Evolutionary conservation across 148 eudicot species (phyloP), one percentile per base, ranked within the genome.

Genomic region (Silene latifolia): DNA sequence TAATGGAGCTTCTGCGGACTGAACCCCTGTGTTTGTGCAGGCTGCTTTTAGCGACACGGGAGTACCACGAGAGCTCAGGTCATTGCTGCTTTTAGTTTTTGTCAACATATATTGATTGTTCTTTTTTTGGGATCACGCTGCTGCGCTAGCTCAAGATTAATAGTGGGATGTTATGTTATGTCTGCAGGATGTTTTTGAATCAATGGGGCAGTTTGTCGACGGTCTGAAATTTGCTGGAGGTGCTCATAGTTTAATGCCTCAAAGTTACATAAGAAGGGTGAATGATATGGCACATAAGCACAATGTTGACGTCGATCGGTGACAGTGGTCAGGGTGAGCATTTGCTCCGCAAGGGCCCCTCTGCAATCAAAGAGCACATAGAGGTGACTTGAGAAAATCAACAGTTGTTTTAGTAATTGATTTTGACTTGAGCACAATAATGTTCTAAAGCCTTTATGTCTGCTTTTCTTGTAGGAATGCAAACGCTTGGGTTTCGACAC

Each of bases 301-400:
- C 85, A 79, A 89, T 76, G 82, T 91, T 47, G 90, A 91, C 83
- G 97, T 94, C 57, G 91, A 88, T 96, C 0, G 98, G 98, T 56
- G 97, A 91, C 73, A 91, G 98, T n/a, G n/a, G n/a, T n/a, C n/a
- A n/a, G 98, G 98, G 91, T 71, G 98, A 94, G 72, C 87, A 90
- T 78, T 71, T 87, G 77, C 87, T 86, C 69, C 88, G 84, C 59
- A 83, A 71, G 77, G 98, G 97, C 32, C 93, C 93, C 76, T 87
- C 98, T 82, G 86, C 88, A 71, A 85, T 92, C 68, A 90, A 89
- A 72, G 90, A 90, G 10, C 85, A 89, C 76, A 77, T 95, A 67
- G 91, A 95, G 93, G 98, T 90, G 71, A 72, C 53, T 42, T 11
- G 64, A 27, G 4, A 61, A 47, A n/a, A n/a, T n/a, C n/a, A 19